phyloP scores from a whole-genome alignment of 768 basidiomycete genomes.

The Roridomyces roridus region DNA sequence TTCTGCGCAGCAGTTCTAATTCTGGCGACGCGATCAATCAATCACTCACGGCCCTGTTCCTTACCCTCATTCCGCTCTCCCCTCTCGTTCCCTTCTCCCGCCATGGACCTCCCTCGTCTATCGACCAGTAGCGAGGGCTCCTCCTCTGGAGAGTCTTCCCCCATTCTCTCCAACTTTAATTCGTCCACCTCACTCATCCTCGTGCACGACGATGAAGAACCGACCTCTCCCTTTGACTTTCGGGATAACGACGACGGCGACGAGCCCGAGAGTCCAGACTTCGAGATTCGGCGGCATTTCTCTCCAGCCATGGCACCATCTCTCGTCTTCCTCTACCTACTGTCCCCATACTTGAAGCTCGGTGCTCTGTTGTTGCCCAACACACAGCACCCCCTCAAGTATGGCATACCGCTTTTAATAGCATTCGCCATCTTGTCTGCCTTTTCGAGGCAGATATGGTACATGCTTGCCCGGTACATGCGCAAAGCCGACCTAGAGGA shows the following conservation, averaged over 20 bases:
- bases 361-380: slow-evolving; percentile 71
- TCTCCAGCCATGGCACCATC: slow-evolving; percentile 62
- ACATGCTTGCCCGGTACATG: slow-evolving; percentile 77
- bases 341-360: slow-evolving; percentile 71
- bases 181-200: slow-evolving; percentile 67
- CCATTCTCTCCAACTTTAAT: slow-evolving; percentile 36
- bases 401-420: slow-evolving; percentile 55
- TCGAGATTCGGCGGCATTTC: slow-evolving; percentile 47
- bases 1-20: too few species aligned
- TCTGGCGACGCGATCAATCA: too few species aligned
- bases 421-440: slow-evolving; percentile 63
- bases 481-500: slow-evolving; percentile 71
- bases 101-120: slow-evolving; percentile 18
- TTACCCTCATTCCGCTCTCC: background rate
- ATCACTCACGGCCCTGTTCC: background rate
- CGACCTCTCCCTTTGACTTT: slow-evolving; percentile 46
- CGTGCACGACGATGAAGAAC: slow-evolving; percentile 59
- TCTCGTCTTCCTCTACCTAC: slow-evolving; percentile 70
- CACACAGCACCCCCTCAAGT: slow-evolving; percentile 51
- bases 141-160: slow-evolving; percentile 28
- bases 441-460: slow-evolving; percentile 74
- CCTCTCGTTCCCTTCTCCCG: background rate
- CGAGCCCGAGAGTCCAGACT: slow-evolving; percentile 49
- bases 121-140: slow-evolving; percentile 25
- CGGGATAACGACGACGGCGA: slow-evolving; percentile 55